Base-by-base conservation (phyloP, 768 basidiomycete species). In the Cystobasidium ongulense region DNA sequence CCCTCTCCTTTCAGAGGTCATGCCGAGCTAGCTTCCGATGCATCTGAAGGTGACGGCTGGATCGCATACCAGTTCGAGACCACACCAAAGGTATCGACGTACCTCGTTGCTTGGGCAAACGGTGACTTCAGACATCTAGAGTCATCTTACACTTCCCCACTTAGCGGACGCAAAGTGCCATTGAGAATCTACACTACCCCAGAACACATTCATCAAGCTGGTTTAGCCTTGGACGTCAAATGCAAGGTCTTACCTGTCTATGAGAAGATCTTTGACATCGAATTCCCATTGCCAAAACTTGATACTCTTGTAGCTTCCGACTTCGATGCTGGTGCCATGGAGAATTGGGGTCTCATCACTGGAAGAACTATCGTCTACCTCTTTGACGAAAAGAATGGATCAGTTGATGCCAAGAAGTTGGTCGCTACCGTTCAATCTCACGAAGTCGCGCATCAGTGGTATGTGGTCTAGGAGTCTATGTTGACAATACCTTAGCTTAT, bases 241-340 rank as follows among this genome's bases (percentile, higher is more conserved):
- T 86, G 85, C 50, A 79, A 80, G 78, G 89, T 90, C 11, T 82
- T 96, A 17, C 92, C 93, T 18, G 80, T 92, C n/a, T 97, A 94
- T 81, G 94, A 98, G 82, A 84, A 89, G 80, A 85, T 95, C 70
- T 97, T 97, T 79, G 88, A 94, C 76, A 88, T 97, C 76, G 89
- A 89, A 73, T 98, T 89, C 80, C 92, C 94, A 27, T 85, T 98
- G 31, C 91, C 92, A 4, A 97, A 98, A 83, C 85, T 98, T 53
- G 95, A 97, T 79, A 94, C 93, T 1, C 84, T 98, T 17, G 90
- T 92, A 72, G 92, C 88, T 2, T 86, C 86, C 65, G 93, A 96
- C 80, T 96, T 96, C 77, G 92, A 95, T 79, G 88, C 89, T 31
- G 74, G 74, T 21, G 93, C 74, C 13, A 75, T 75, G 74, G 94